A percentile compares a stretch with the other conserved stretches of the same genome.
These are phyloP conservation scores for Amanita inopinata DNA, from an alignment of 768 basidiomycete species.

Conservation along the genomic window DNA sequence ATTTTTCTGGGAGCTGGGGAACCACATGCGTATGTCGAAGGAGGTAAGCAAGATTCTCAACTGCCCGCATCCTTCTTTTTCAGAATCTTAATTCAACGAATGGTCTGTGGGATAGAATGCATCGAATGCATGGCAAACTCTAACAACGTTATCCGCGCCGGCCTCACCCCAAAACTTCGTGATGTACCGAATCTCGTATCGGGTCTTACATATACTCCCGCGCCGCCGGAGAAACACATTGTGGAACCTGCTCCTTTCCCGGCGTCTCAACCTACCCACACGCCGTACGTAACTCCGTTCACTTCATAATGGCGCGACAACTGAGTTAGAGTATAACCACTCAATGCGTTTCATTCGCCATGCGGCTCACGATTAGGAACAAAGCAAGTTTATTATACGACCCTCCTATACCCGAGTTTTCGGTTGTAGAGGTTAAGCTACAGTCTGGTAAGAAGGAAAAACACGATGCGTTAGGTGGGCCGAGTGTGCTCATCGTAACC, in stretches of 20 bases:
- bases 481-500: slow-evolving; percentile 76
- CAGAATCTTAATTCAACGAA: slow-evolving; percentile 6
- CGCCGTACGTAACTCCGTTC: not conserved
- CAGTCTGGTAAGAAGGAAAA: slow-evolving; percentile 31
- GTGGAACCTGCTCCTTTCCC: slow-evolving; percentile 50
- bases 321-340: no score
- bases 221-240: slow-evolving; percentile 57
- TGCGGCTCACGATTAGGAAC: no score
- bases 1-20: slow-evolving; percentile 95
- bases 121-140: slow-evolving; percentile 99
- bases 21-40: slow-evolving; percentile 92
- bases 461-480: slow-evolving; percentile 66
- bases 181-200: slow-evolving; percentile 86
- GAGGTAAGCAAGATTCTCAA: slow-evolving; percentile 65
- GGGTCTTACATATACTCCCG: slow-evolving; percentile 78
- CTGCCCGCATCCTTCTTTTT: not conserved
- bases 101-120: slow-evolving; percentile 60
- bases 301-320: not conserved
- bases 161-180: slow-evolving; percentile 92
- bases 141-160: slow-evolving; percentile 98
- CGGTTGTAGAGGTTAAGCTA: slow-evolving; percentile 62
- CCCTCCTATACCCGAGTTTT: slow-evolving; percentile 91
- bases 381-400: slow-evolving; percentile 52
- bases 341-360: no score
- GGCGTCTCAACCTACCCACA: slow-evolving; percentile 1